Conservation (phyloP, 2,329 filamentous ascomycete genomes). For the Talaromyces piceae region DNA sequence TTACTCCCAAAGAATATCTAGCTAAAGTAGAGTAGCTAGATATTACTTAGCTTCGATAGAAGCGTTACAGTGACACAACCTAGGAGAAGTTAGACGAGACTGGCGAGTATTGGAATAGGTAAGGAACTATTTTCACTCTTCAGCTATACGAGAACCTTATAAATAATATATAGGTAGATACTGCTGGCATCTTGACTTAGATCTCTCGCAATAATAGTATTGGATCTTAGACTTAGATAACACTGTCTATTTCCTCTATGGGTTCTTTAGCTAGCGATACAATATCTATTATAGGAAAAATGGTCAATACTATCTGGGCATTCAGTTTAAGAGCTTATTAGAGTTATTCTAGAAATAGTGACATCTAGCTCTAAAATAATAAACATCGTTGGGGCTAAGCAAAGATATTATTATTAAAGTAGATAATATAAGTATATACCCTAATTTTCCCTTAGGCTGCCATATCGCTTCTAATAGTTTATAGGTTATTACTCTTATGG, state of each 20-base stretch:
- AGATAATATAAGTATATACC: background rate
- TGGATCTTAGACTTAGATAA: slow-evolving; percentile 22
- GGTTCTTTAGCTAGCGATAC: slow-evolving; percentile 13
- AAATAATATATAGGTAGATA: slow-evolving; percentile 16
- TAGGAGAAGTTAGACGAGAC: slow-evolving; percentile 21
- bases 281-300: slow-evolving; percentile 4
- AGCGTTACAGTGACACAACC: slow-evolving; percentile 19
- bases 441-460: background rate
- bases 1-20: slow-evolving; percentile 15
- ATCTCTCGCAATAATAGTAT: slow-evolving; percentile 14
- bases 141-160: background rate
- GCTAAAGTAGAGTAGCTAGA: slow-evolving; percentile 18
- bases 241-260: slow-evolving; percentile 21
- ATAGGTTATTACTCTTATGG: slow-evolving; percentile 22
- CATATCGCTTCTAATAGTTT: slow-evolving; percentile 11
- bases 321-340: slow-evolving; percentile 5
- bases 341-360: slow-evolving; percentile 5
- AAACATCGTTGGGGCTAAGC: slow-evolving; percentile 7
- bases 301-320: background rate
- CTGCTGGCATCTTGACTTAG: slow-evolving; percentile 14
- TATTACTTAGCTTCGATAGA: slow-evolving; percentile 20
- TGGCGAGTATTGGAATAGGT: slow-evolving; percentile 19
- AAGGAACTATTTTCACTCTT: slow-evolving; percentile 1
- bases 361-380: slow-evolving; percentile 18
- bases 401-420: slow-evolving; percentile 5